Base-by-base conservation (phyloP, 78 protist genomes). In the Paulinella micropora region DNA sequence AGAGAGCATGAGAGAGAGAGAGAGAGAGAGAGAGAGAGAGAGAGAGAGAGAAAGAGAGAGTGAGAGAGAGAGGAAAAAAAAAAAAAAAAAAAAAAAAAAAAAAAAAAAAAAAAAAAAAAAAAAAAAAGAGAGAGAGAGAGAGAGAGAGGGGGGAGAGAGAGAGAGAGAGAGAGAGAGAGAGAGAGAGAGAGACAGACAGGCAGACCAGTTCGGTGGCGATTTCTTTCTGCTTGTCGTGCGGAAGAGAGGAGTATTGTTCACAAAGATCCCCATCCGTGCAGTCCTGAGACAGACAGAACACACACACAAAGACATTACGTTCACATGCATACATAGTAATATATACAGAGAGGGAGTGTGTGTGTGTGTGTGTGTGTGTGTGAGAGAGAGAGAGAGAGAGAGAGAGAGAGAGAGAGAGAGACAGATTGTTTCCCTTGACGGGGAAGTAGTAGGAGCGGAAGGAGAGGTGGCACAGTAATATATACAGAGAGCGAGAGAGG, bases 201-300 rank as follows among this genome's bases (percentile, higher is more conserved):
- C 84, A 81, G 38, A 81, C 28, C 37, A 96, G 79, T 37, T 92
- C 96, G 1, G 91, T 94, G 0, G 96, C 95, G 36, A 96, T 93
- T 1, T 40, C 36, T 31, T 39, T 26, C 89, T 93, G 95, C 89
- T 90, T 91, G 31, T 32, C 6, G 39, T 87, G 73, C 35, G 87
- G 91, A 29, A 96, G 83, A 0, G 90, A 28, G 9, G 37, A 31
- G 38, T 81, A 96, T 88, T 90, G 94, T 91, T 96, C 98, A 89
- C 96, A 95, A 28, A 96, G 92, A 36, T 95, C 97, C 2, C 98
- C 98, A 89, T 96, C 98, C 1, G 96, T 89, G 2, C 92, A 93
- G 77, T 90, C 91, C 93, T 87, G 77, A 26, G 31, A 29, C 1
- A 0, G 0, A 23, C n/a, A 51, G 73, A 23, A 51, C 15, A 15